These are phyloP conservation scores for Spiromastix sp. DNA, from an alignment of 2,329 filamentous ascomycete species.

Conservation along the genomic window DNA sequence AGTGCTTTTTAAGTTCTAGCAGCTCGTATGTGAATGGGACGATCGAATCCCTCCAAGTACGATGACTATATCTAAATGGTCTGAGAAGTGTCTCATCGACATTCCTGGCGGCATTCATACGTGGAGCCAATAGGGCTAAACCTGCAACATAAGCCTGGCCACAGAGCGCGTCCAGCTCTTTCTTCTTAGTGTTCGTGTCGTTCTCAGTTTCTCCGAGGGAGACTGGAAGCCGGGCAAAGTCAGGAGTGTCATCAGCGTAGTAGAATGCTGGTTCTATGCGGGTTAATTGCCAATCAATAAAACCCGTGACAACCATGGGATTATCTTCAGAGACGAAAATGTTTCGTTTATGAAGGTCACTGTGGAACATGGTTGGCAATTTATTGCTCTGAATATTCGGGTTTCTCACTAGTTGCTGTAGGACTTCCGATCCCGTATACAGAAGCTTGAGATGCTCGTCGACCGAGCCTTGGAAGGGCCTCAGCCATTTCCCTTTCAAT, in stretches of 20 bases:
- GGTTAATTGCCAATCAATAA: constrained; percentile 34
- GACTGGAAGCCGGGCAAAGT: constrained; percentile 22
- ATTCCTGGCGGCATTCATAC: constrained; percentile 11
- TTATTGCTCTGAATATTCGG: constrained; percentile 16
- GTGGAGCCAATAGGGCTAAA: not conserved
- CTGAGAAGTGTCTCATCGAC: constrained; percentile 26
- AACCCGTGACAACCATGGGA: constrained; percentile 25
- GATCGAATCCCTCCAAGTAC: constrained; percentile 31
- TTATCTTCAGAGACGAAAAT: constrained; percentile 31
- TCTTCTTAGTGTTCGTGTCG: not conserved
- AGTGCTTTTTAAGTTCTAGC: constrained; percentile 25
- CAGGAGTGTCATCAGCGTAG: constrained; percentile 26
- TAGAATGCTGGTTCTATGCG: constrained; percentile 30
- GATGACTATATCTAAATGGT: constrained; percentile 30
- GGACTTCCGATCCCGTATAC: constrained; percentile 16
- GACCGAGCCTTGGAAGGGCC: constrained; percentile 25
- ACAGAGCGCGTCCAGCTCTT: constrained; percentile 10
- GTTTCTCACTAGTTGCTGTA: constrained; percentile 19
- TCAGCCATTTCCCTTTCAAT: constrained; percentile 9
- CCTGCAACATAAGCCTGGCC: constrained; percentile 18
- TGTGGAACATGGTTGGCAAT: constrained; percentile 24
- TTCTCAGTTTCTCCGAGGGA: constrained; percentile 1
- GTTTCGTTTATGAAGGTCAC: constrained; percentile 31
- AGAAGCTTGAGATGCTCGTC: constrained; percentile 24
- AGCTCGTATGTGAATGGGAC: constrained; percentile 29